Base-by-base conservation (phyloP, 2,329 filamentous ascomycete genomes). In the Microdochium paspali region DNA sequence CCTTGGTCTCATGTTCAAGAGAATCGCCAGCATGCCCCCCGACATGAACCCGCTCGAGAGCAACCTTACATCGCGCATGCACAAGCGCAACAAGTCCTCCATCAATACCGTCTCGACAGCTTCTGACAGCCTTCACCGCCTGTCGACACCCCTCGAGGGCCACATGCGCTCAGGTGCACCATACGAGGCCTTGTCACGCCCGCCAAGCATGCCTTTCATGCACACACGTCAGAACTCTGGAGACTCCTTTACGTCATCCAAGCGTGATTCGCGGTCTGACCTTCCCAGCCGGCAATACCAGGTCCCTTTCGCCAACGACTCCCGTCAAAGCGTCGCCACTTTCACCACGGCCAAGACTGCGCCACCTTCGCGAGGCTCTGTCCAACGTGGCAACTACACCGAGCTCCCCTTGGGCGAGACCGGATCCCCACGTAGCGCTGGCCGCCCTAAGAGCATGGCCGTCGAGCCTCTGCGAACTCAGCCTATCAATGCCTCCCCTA, bases 41-140 rank as follows among this genome's bases (percentile, higher is more conserved):
- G 91, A 97, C 60, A 89, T 95, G 86, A 97, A 97, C 62, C 91
- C 91, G 2, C 74, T 97, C 13, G 90, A 96, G 62, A 81, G 87
- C 54, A 84, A 91, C 58, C 70, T 95, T 49, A 96, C 90, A 1
- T 82, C 87, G 10, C 79, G 84, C 23, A 70, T 66, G 49, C 89
- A 94, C 67, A 90, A 90, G 71, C 80, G 85, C 59, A 90, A 87
- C 63, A 80, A 78, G 63, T 77, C 75, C 1, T 80, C 76, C 1
- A 58, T 79, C 24, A 66, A 70, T 3, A 78, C 72, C 2, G 60
- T 62, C 6, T 68, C 66, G 53, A 74, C 67, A 10, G 26, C 26
- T 28, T 28, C 26, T 7, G 55, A 54, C 40, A 70, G 72, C 10
- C 79, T 86, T 51, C 86, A 86, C 62, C 79, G 84, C 47, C 64